A percentile compares a stretch with the other conserved stretches of the same genome.
These are phyloP conservation scores for Dentiscutata heterogama DNA, from an alignment of 371 early-diverging fungal species.

Conservation along the genomic window DNA sequence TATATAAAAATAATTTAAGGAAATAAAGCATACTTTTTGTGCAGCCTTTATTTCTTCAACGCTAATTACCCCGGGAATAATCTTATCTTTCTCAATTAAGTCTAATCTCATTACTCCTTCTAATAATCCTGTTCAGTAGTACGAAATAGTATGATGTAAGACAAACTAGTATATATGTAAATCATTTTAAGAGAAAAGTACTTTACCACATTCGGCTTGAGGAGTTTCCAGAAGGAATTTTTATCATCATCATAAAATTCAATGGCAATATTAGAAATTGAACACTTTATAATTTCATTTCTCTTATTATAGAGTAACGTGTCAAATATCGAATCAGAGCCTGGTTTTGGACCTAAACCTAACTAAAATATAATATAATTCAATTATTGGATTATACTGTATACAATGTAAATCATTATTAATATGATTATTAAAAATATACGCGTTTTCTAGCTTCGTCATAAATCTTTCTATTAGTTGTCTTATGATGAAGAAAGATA, in stretches of 20 bases:
- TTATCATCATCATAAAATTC: slow-evolving; percentile 15
- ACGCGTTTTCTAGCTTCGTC: too few species aligned
- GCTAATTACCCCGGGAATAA: not conserved
- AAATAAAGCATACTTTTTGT: slow-evolving; percentile 38
- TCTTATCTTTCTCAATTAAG: slow-evolving; percentile 2
- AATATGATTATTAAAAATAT: too few species aligned
- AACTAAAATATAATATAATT: too few species aligned
- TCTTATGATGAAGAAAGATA: too few species aligned
- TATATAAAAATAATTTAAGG: too few species aligned
- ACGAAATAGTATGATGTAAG: too few species aligned
- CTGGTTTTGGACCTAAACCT: too few species aligned
- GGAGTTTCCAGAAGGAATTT: slow-evolving; percentile 40
- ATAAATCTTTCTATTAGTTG: too few species aligned
- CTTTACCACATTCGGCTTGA: slow-evolving; percentile 36
- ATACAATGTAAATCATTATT: too few species aligned
- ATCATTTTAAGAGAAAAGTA: not conserved
- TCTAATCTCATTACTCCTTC: slow-evolving; percentile 24
- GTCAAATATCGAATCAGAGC: slow-evolving; percentile 21
- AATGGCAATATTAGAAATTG: slow-evolving; percentile 42
- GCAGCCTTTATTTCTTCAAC: slow-evolving; percentile 35
- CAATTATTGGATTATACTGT: too few species aligned
- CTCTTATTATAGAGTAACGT: slow-evolving; percentile 37
- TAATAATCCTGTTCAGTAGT: slow-evolving; percentile 15
- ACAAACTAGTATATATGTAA: too few species aligned
- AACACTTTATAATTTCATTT: slow-evolving; percentile 42